Conservation (phyloP, 768 basidiomycete species). For the Leucosporidium scottii region DNA sequence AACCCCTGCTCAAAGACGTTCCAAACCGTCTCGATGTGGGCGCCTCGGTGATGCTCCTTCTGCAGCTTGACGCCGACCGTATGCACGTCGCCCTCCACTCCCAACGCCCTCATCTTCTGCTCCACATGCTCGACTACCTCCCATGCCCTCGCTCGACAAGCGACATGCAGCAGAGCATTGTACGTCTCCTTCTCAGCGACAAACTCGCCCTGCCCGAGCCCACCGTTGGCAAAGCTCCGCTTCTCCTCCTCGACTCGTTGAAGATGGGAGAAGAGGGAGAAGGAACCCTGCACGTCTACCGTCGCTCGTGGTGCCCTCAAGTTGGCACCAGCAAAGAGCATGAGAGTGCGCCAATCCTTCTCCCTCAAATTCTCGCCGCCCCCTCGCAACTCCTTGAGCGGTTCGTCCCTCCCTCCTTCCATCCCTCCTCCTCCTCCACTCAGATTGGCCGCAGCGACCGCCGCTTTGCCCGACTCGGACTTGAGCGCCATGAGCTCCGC, state of each 20-base stretch:
- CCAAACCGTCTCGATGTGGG: slow-evolving; percentile 3
- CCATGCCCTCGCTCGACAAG: slow-evolving; percentile 1
- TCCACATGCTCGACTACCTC: slow-evolving; percentile 22
- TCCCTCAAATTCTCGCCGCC: slow-evolving; percentile 36
- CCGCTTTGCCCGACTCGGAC: neutral
- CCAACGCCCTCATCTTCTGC: slow-evolving; percentile 1
- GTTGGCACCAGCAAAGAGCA: slow-evolving; percentile 11
- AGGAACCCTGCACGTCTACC: slow-evolving; percentile 7
- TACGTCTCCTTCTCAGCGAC: slow-evolving; percentile 4
- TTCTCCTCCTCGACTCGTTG: neutral
- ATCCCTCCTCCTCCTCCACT: too few relatives aligned
- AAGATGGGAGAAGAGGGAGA: slow-evolving; percentile 14
- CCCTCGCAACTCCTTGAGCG: slow-evolving; percentile 37
- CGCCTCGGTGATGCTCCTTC: slow-evolving; percentile 1
- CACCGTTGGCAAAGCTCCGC: neutral
- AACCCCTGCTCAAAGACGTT: slow-evolving; percentile 6
- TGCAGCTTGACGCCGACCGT: slow-evolving; percentile 2
- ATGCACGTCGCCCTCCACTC: neutral
- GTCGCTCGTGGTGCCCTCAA: slow-evolving; percentile 6
- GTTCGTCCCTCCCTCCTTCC: too few relatives aligned
- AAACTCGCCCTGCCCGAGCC: neutral
- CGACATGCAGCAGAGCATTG: slow-evolving; percentile 20
- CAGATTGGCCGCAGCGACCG: too few relatives aligned
- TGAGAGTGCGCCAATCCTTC: slow-evolving; percentile 16
- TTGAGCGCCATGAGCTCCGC: slow-evolving; percentile 21